Evolutionary conservation across 2,329 filamentous ascomycete species (phyloP), one percentile per base, ranked within the genome.

Genomic region (Pseudopyricularia javanii): DNA sequence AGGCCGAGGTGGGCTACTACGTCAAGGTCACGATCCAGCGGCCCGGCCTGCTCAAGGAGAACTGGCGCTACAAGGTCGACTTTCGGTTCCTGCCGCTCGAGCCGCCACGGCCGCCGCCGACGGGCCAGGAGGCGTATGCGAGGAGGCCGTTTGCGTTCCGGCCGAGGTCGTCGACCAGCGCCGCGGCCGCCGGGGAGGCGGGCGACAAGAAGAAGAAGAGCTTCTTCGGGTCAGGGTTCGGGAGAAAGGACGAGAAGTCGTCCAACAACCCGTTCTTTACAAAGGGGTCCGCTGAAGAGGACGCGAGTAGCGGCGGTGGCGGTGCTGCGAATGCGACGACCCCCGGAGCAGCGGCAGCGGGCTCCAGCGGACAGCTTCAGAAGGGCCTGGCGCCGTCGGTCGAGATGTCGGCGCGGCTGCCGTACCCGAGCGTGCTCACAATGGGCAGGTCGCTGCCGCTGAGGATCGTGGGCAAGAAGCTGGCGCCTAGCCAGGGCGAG

Each of bases 31-130:
- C 93, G 0, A 83, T 97, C 6, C 88, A 90, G 62, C 77, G 90
- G n/a, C 89, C 90, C 0, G 84, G 86, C 14, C 76, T 96, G 55
- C 88, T 94, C 68, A 91, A 91, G 64, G 90, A 95, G 69, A 96
- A 96, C 62, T 86, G 89, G 66, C 76, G 91, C 20, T 74, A 75
- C 57, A 72, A 79, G 56, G 63, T 76, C 34, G 81, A 83, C 34
- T 85, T 96, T 69, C 91, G 88, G 54, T 93, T 98, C 64, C 76
- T 96, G 35, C 93, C 93, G 4, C 91, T 97, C 59, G 93, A 98
- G 66, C 88, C 89, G 6, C 91, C 91, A 0, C 76, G 91, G 43
- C 81, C 82, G 0, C 72, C 78, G 4, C 71, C 74, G 47, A 77
- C 81, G 1, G 79, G 80, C 24, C 85, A 89, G 58, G 91, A 97